Conservation (phyloP, 208 protist species). For the Trichomonas gallinae region DNA sequence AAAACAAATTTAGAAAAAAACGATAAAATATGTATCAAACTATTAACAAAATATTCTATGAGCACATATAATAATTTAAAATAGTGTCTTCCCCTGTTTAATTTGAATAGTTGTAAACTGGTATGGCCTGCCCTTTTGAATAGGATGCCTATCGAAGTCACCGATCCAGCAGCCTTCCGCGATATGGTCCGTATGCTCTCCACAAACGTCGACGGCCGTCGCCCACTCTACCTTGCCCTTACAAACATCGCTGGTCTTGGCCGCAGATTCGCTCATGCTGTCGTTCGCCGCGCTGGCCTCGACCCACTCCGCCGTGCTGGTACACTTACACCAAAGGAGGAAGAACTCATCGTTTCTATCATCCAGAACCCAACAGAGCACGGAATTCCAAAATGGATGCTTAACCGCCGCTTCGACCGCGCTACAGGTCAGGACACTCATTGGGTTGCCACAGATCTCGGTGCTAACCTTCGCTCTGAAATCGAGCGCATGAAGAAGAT, state of each 20-base stretch:
- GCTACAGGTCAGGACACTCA: neutral
- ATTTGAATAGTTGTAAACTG: neutral
- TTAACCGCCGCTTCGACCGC: neutral
- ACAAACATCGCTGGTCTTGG: conserved; percentile 17
- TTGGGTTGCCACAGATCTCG: neutral
- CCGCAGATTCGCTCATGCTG: conserved; percentile 1
- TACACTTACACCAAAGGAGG: neutral
- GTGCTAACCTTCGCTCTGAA: neutral
- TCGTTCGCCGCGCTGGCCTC: neutral
- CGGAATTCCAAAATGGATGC: conserved; percentile 1
- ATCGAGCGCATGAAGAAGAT: conserved; percentile 23
- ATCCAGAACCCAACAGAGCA: conserved; percentile 23
- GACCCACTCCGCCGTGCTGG: conserved; percentile 9
- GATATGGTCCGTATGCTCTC: conserved; percentile 25
- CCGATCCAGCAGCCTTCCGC: conserved; percentile 1
- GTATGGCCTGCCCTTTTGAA: neutral
- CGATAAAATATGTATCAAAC: no score
- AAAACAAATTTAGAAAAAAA: no score
- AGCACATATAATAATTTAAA: no score
- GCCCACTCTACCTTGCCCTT: neutral
- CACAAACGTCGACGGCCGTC: conserved; percentile 13
- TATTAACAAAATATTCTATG: no score
- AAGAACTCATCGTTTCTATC: neutral
- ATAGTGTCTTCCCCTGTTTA: neutral
- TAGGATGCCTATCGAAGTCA: neutral